A percentile compares a stretch with the other conserved stretches of the same genome.
Conservation (phyloP, 306 rosid genomes). For the Dalbergia oliveri region DNA sequence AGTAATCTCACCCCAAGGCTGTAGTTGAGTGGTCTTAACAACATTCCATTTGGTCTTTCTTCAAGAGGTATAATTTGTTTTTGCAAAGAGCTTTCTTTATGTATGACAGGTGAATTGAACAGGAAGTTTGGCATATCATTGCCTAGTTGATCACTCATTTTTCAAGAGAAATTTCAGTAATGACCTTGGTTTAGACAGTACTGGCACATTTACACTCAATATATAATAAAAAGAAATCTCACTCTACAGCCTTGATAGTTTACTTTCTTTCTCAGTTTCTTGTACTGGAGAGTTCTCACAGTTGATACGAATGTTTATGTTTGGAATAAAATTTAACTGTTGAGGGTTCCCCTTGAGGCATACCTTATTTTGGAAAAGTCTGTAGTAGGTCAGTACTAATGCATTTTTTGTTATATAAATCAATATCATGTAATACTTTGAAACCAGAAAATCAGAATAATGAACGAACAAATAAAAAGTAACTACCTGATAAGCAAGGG, state of each 20-base stretch:
- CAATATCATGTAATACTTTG: constrained; percentile 27
- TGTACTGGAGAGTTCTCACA: constrained; percentile 22
- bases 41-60: constrained; percentile 4
- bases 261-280: background rate
- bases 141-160: constrained; percentile 30
- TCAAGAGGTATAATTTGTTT: background rate
- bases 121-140: constrained; percentile 11
- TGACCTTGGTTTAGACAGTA: constrained; percentile 18
- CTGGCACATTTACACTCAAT: constrained; percentile 2
- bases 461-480: background rate
- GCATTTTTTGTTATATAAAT: background rate
- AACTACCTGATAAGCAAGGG: constrained; percentile 94
- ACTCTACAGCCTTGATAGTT: background rate
- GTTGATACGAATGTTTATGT: constrained; percentile 1
- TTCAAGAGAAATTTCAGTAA: constrained; percentile 15
- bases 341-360: background rate
- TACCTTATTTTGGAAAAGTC: constrained; percentile 12
- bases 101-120: constrained; percentile 1
- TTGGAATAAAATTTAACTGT: background rate
- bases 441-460: constrained; percentile 28
- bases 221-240: constrained; percentile 31
- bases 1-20: constrained; percentile 20
- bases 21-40: background rate
- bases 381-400: background rate
- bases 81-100: constrained; percentile 35